Base-by-base conservation (phyloP, 192 early-diverging fungal genomes). In the Coemansia pectinata region DNA sequence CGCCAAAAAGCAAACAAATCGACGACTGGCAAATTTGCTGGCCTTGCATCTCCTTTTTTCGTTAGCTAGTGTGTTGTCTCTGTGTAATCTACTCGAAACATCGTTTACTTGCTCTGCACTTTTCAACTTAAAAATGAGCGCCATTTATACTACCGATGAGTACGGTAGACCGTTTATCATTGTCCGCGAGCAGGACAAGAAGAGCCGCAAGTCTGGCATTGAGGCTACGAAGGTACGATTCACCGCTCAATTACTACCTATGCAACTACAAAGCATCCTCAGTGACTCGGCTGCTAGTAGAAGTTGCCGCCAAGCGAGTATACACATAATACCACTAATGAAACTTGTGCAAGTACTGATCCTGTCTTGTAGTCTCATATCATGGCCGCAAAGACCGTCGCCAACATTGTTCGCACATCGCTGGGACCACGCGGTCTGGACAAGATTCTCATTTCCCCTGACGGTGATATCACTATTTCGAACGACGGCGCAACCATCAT, bases 401-500 rank as follows among this genome's bases (percentile, higher is more conserved):
- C 98, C 44, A 96, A 91, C 77, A 99, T 99, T 76, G 83, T 99
- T 62, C 97, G 96, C 77, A 98, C 97, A 21, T 99, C 98, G 17
- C 90, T 99, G 19, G 98, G 98, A 9, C 98, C 98, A 34, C 91
- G 95, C 65, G 98, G 97, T 69, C 90, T 98, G 40, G 98, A 99
- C 89, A 99, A 99, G 89, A 98, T 99, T 69, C 87, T 99, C 23
- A 97, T 99, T 74, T 98, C 97, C 21, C 94, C 98, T 50, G 98
- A 99, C 80, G 98, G 98, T 55, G 97, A 99, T 65, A 97, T 99
- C 74, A 98, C 96, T 38, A 92, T 98, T 31, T 98, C 98, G 62
- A 99, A 99, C 85, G 98, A 99, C 72, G 98, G 98, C 19, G 98
- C 98, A 6, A 99, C 98, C 15, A 99, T 99, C 81, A 85, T 99